Base-by-base conservation (phyloP, 2,329 filamentous ascomycete genomes). In the Paecilomyces dactylethromorphus region DNA sequence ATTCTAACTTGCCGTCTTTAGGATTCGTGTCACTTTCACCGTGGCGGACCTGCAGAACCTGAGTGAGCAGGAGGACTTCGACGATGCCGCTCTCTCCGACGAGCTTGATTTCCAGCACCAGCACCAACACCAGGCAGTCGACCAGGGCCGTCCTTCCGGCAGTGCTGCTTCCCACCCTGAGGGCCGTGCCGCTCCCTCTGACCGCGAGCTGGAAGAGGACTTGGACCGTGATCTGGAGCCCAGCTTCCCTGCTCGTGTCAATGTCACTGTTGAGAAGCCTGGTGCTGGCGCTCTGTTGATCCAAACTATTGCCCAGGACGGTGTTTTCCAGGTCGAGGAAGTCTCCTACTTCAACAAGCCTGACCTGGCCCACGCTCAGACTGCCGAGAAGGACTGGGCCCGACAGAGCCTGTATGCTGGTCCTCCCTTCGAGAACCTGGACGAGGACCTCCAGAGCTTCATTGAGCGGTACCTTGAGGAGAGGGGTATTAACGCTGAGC, bases 381-480 rank as follows among this genome's bases (percentile, higher is more conserved):
- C 83, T 55, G 87, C 91, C 64, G 91, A 96, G 70, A 83, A 86
- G 72, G 85, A 89, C 65, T 92, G 91, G 82, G 80, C 84, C 68
- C 84, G 91, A 70, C 85, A 89, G 74, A 86, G 87, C 63, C 77
- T 92, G 66, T 99, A 97, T 80, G 88, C 90, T 50, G 94, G 94
- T 58, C 94, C 94, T 62, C 90, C 91, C 58, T 97, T 97, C 75
- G 88, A 87, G 78, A 96, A 91, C 81, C 86, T 99, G 60, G 94
- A 99, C 73, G 92, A 97, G 80, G 93, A 97, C 74, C 85, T 99
- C 52, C 93, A 97, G 82, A 83, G 91, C 57, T 83, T 96, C 68
- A 83, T 97, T 74, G 93, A 97, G 83, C 86, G 89, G 68, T 99
- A 93, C 80, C 84, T 99, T 63, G 92, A 96, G 77, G 94, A 97